phyloP scores from a whole-genome alignment of 257 asterid genomes.

The Vinca minor region DNA sequence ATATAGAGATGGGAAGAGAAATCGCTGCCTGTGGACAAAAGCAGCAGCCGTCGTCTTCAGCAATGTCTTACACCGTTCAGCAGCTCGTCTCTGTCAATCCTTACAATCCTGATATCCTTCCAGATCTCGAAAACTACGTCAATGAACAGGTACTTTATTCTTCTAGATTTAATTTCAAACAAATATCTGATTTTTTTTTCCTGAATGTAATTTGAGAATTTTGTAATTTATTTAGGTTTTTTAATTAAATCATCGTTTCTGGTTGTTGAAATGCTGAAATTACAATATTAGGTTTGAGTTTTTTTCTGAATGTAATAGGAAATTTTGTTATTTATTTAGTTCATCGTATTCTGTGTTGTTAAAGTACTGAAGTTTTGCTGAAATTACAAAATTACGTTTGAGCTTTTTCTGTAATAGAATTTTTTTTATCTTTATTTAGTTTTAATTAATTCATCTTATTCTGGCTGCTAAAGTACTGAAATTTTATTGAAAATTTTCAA shows the following conservation, averaged over 20 bases:
- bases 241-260: too few relatives aligned
- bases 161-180: too few relatives aligned
- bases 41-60: constrained; percentile 38
- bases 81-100: constrained; percentile 90
- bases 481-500: too few relatives aligned
- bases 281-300: too few relatives aligned
- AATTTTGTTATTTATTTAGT: background rate
- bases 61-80: constrained; percentile 68
- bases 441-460: too few relatives aligned
- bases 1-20: constrained; percentile 48
- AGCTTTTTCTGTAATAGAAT: too few relatives aligned
- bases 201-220: background rate
- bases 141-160: constrained; percentile 40
- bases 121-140: constrained; percentile 89
- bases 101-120: constrained; percentile 90
- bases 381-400: too few relatives aligned
- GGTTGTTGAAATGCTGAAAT: too few relatives aligned
- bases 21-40: constrained; percentile 31
- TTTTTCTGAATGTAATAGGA: too few relatives aligned
- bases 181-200: background rate
- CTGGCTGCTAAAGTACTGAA: constrained; percentile 7
- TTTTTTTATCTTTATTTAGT: too few relatives aligned
- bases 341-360: background rate
- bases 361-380: too few relatives aligned
- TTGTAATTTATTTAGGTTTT: too few relatives aligned